phyloP scores from a whole-genome alignment of 192 early-diverging fungal genomes.

The Umbelopsis sp. region DNA sequence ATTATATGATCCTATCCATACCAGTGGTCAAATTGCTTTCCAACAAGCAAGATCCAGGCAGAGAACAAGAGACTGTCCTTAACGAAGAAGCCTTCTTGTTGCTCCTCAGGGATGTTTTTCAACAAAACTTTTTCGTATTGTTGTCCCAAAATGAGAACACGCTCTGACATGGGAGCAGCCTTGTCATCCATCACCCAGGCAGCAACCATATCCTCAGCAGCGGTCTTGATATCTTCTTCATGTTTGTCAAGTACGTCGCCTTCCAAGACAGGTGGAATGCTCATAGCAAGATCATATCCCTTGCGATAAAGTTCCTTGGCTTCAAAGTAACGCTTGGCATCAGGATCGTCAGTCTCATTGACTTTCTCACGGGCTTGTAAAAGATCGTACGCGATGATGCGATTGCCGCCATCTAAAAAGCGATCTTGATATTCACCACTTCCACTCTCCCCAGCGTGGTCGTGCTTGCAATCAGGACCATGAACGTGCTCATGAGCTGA shows the following conservation, averaged over 20 bases:
- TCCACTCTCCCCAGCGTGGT: not conserved
- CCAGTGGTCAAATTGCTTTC: slow-evolving; percentile 61
- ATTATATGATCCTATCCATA: slow-evolving; percentile 8
- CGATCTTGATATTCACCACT: slow-evolving; percentile 41
- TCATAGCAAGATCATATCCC: slow-evolving; percentile 51
- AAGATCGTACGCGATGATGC: slow-evolving; percentile 50
- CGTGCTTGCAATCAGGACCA: slow-evolving; percentile 16
- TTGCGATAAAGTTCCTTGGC: slow-evolving; percentile 56
- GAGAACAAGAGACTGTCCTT: slow-evolving; percentile 43
- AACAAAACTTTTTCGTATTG: slow-evolving; percentile 59
- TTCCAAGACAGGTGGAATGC: slow-evolving; percentile 53
- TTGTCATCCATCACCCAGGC: slow-evolving; percentile 67
- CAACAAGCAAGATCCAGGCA: slow-evolving; percentile 59
- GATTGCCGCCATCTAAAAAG: slow-evolving; percentile 42
- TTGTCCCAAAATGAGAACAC: slow-evolving; percentile 61
- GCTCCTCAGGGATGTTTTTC: slow-evolving; percentile 39
- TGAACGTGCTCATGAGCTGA: not conserved
- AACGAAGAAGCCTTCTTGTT: slow-evolving; percentile 46
- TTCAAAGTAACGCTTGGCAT: slow-evolving; percentile 54
- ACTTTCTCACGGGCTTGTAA: slow-evolving; percentile 47
- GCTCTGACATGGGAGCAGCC: slow-evolving; percentile 59
- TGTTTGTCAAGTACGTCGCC: slow-evolving; percentile 50
- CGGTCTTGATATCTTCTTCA: slow-evolving; percentile 52
- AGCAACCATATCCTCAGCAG: slow-evolving; percentile 56
- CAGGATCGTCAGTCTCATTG: slow-evolving; percentile 51